Evolutionary conservation across 805 yeast genomes (phyloP).

Genomic region (Torulaspora delbrueckii): DNA sequence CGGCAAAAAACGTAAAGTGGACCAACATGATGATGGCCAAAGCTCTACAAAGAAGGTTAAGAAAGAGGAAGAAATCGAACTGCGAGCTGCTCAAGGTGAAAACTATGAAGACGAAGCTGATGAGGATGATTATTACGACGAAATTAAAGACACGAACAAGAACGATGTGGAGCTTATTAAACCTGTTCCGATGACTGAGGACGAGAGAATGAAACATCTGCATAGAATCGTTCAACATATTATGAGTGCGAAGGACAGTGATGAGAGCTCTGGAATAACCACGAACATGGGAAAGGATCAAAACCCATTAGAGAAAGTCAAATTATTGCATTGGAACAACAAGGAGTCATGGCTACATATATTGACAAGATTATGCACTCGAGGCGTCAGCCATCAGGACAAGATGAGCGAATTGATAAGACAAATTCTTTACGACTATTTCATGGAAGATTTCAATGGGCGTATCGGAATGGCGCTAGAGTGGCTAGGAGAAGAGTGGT

Average conservation of each 20-base stretch:
- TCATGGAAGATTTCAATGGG: constrained; percentile 64
- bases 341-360: constrained; percentile 72
- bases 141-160: constrained; percentile 8
- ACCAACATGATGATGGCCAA: constrained; percentile 12
- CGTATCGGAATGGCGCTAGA: constrained; percentile 73
- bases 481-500: constrained; percentile 97
- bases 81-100: constrained; percentile 29
- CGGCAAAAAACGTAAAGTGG: constrained; percentile 14
- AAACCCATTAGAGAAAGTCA: constrained; percentile 23
- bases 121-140: constrained; percentile 35
- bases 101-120: constrained; percentile 32
- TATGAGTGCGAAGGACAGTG: constrained; percentile 17
- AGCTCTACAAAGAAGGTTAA: constrained; percentile 15
- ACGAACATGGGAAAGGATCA: constrained; percentile 20
- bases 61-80: constrained; percentile 16
- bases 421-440: constrained; percentile 64
- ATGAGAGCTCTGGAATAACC: constrained; percentile 15
- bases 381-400: constrained; percentile 55
- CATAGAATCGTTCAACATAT: constrained; percentile 45
- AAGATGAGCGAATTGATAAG: constrained; percentile 60
- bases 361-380: constrained; percentile 69
- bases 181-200: constrained; percentile 49
- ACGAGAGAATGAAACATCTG: constrained; percentile 55
- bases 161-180: constrained; percentile 13
- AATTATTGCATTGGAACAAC: constrained; percentile 50